Base-by-base conservation (phyloP, 495 filamentous ascomycete species). In the Letharia lupina region DNA sequence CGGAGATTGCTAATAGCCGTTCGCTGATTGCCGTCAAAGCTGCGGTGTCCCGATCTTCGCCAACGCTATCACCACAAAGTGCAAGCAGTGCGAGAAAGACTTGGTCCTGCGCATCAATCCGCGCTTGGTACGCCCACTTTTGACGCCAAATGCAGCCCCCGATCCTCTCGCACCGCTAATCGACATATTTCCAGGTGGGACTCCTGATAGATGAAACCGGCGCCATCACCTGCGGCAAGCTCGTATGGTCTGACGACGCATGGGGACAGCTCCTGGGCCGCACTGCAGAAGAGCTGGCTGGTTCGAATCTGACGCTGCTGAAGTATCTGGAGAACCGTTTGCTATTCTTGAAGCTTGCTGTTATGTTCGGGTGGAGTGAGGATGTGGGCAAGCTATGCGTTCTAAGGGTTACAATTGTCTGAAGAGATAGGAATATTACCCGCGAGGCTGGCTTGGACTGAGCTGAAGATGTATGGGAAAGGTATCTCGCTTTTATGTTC, bases 11-110 rank as follows among this genome's bases (percentile, higher is more conserved):
- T 44, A 37, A n/a, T 50, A 13, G 5, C 35, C 6, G 8, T 6
- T n/a, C 41, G 33, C 54, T 63, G n/a, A 59, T 10, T 28, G 23
- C 11, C 8, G n/a, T 48, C 52, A 41, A 62, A 81, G 83, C 72
- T 89, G 86, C 70, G 81, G 82, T 33, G 70, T 83, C 13, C 81
- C 82, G 7, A 33, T 86, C 50, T 87, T 80, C 71, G 75, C 82
- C 69, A 84, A 85, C 69, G 75, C 74, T 7, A 68, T 74, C 11
- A 67, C 64, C 2, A 76, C 74, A 3, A 77, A 67, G 50, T 88
- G 86, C 70, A 80, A 78, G 58, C 79, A 83, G 52, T 88, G 86
- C 73, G 69, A 77, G 18, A 77, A 71, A 52, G 60, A 69, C 9
- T 66, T 79, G 20, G 44, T 68, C 0, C 79, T 88, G 9, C 60